These are phyloP conservation scores for Botryosphaeria dothidea DNA, from an alignment of 2,329 filamentous ascomycete genomes.

Conservation along the genomic window DNA sequence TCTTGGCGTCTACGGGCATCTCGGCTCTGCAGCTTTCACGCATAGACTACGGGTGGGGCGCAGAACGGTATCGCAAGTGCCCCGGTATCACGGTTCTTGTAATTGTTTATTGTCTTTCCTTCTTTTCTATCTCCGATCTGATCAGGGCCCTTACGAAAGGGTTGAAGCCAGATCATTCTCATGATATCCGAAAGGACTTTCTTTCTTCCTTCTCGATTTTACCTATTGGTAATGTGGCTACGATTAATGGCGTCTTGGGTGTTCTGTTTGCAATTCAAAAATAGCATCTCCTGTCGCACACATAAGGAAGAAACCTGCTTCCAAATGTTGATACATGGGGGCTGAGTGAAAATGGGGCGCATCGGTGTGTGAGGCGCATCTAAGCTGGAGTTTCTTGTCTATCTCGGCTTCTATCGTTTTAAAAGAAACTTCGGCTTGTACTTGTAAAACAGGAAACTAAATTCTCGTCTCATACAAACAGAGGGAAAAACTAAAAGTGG, in stretches of 20 bases:
- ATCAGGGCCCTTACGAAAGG: not conserved
- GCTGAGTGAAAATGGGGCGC: too few species aligned
- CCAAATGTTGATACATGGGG: not conserved
- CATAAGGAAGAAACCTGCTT: not conserved
- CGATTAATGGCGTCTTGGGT: not conserved
- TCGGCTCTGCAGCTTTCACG: not conserved
- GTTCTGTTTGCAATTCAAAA: not conserved
- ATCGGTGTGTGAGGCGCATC: too few species aligned
- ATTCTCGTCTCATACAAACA: too few species aligned
- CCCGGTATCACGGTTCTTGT: not conserved
- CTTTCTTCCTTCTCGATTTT: not conserved
- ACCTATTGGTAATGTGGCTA: not conserved
- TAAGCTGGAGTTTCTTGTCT: too few species aligned
- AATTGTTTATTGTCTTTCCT: not conserved
- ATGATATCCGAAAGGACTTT: not conserved
- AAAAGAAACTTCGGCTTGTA: too few species aligned
- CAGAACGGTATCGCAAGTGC: not conserved
- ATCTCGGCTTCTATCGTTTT: too few species aligned
- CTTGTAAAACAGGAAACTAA: too few species aligned
- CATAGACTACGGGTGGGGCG: not conserved
- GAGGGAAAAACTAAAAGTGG: too few species aligned
- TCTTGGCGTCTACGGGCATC: not conserved
- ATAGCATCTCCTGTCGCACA: not conserved
- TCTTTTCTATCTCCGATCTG: not conserved
- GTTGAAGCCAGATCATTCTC: not conserved